Evolutionary conservation across 352 stramenopile species (phyloP).

Genomic region (Globisporangium recalcitrans): DNA sequence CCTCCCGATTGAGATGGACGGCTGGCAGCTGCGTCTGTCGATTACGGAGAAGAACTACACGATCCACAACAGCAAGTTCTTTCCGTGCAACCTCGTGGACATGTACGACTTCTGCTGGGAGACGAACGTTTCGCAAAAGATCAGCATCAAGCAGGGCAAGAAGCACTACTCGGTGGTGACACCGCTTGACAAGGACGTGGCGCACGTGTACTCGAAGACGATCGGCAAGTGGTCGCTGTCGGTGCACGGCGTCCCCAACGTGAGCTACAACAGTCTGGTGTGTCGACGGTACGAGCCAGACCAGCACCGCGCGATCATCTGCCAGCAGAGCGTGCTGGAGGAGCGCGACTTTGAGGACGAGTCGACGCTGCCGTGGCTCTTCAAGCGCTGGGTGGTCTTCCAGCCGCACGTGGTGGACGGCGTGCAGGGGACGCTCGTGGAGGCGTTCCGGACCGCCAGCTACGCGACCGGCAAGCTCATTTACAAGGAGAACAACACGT

Average conservation of each 20-base stretch:
- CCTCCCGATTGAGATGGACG: constrained; percentile 84
- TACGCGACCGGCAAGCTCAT: constrained; percentile 79
- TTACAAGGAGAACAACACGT: constrained; percentile 88
- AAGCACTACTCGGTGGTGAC: constrained; percentile 82
- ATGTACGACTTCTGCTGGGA: constrained; percentile 87
- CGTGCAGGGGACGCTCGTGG: constrained; percentile 71
- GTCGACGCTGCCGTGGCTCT: constrained; percentile 76
- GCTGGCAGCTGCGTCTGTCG: constrained; percentile 75
- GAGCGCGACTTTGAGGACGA: constrained; percentile 82
- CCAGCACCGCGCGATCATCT: constrained; percentile 66
- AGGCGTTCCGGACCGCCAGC: constrained; percentile 79
- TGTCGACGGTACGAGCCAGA: constrained; percentile 52
- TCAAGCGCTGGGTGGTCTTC: constrained; percentile 88
- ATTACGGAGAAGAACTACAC: constrained; percentile 88
- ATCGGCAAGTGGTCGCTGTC: constrained; percentile 81
- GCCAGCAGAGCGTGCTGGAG: constrained; percentile 79
- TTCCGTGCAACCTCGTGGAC: constrained; percentile 67
- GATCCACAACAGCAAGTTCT: constrained; percentile 87
- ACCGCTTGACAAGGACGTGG: constrained; percentile 61
- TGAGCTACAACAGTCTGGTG: constrained; percentile 85
- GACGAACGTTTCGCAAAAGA: constrained; percentile 72
- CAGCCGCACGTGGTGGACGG: constrained; percentile 60
- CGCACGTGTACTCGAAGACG: constrained; percentile 81
- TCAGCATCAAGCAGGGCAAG: constrained; percentile 73
- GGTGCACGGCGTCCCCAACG: constrained; percentile 77